A percentile compares a stretch with the other conserved stretches of the same genome.
Conservation (phyloP, 2,329 filamentous ascomycete genomes). For the Venturiaceae sp. region DNA sequence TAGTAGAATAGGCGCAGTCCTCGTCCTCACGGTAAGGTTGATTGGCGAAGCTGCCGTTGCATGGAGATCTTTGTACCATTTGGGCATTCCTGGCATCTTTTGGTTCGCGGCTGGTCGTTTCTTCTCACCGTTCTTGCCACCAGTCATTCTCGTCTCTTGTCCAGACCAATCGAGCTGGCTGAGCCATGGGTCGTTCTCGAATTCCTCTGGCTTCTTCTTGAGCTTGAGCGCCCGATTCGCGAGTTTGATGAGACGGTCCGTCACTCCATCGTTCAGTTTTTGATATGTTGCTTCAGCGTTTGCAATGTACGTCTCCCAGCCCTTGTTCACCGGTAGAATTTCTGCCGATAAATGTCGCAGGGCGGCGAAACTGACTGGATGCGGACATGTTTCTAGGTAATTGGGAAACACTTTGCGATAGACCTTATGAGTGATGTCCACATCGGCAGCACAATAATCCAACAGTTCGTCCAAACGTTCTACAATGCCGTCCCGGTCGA, state of each 20-base stretch:
- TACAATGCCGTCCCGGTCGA: conserved; percentile 62
- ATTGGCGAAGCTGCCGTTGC: conserved; percentile 55
- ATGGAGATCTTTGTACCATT: conserved; percentile 94
- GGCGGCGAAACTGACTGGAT: conserved; percentile 94
- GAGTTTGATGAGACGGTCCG: conserved; percentile 61
- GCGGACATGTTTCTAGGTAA: conserved; percentile 82
- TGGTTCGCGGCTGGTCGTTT: conserved; percentile 76
- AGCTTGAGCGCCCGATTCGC: conserved; percentile 68
- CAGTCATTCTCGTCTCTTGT: conserved; percentile 83
- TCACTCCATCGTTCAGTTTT: conserved; percentile 65
- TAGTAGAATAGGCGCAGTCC: conserved; percentile 76
- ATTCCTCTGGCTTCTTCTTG: conserved; percentile 59
- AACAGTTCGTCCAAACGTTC: conserved; percentile 71
- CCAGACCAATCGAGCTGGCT: conserved; percentile 91
- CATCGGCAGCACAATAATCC: conserved; percentile 92
- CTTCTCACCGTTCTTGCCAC: conserved; percentile 86
- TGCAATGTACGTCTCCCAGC: conserved; percentile 76
- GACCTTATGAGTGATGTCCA: conserved; percentile 85
- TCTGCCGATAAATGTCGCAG: conserved; percentile 87
- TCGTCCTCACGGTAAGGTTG: conserved; percentile 72
- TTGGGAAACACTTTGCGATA: conserved; percentile 88
- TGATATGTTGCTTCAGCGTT: conserved; percentile 82
- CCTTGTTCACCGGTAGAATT: conserved; percentile 79
- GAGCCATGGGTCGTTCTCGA: conserved; percentile 79
- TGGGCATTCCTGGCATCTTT: conserved; percentile 88